Percentiles rank a stretch among this genome's conserved stretches.
phyloP scores from a whole-genome alignment of 2,329 filamentous ascomycete genomes.

The Neocatenulostroma microsporum region DNA sequence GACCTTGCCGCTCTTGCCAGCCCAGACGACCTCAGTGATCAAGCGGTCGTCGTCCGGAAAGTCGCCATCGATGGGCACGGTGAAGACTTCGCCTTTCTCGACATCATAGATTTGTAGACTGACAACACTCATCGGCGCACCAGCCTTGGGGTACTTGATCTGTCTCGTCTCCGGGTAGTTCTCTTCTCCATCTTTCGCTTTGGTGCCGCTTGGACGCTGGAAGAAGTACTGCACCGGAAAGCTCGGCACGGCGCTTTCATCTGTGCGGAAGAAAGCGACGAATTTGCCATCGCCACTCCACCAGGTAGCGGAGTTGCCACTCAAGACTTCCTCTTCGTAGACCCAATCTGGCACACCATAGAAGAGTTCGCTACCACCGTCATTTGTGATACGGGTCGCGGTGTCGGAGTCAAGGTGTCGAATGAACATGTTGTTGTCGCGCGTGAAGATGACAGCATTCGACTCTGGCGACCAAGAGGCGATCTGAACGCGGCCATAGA shows the following conservation, averaged over 20 bases:
- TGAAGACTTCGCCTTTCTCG: conserved; percentile 66
- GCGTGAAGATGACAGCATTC: conserved; percentile 80
- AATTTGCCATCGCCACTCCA: conserved; percentile 88
- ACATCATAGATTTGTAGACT: conserved; percentile 85
- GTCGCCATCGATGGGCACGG: conserved; percentile 65
- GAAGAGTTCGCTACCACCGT: conserved; percentile 82
- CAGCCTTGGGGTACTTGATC: conserved; percentile 97
- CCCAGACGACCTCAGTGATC: conserved; percentile 91
- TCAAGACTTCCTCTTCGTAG: conserved; percentile 80
- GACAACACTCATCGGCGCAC: conserved; percentile 85
- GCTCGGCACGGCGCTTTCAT: conserved; percentile 84
- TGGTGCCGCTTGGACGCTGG: conserved; percentile 68
- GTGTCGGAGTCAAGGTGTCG: conserved; percentile 55
- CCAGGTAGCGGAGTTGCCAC: conserved; percentile 78
- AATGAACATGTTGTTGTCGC: conserved; percentile 83
- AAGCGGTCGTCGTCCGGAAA: conserved; percentile 76
- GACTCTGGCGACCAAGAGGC: conserved; percentile 85
- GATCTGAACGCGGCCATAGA: conserved; percentile 63
- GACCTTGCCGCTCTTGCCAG: conserved; percentile 63
- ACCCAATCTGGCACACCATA: conserved; percentile 98
- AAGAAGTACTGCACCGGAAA: conserved; percentile 93
- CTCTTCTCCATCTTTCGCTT: conserved; percentile 64
- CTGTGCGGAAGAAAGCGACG: conserved; percentile 84
- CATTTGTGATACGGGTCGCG: conserved; percentile 68
- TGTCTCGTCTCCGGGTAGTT: conserved; percentile 81